Conservation (phyloP, 1,284 basidiomycete species). For the Malassezia slooffiae region DNA sequence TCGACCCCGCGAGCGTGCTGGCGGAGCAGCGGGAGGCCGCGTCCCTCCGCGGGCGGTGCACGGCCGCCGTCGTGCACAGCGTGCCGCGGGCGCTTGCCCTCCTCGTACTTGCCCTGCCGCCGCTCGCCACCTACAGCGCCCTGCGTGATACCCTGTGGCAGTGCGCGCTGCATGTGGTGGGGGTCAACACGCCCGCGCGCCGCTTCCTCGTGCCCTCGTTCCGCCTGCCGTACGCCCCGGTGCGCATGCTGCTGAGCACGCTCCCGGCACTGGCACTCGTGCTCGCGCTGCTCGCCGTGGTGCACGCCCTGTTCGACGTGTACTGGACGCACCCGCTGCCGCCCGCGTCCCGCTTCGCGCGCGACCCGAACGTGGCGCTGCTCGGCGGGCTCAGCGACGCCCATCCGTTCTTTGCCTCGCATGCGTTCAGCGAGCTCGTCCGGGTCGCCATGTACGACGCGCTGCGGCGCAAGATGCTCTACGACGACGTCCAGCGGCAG, state of each 20-base stretch:
- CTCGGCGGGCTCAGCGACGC: slow-evolving; percentile 25
- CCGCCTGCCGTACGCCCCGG: slow-evolving; percentile 19
- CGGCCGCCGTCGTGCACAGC: slow-evolving; percentile 15
- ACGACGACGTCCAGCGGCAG: slow-evolving; percentile 23
- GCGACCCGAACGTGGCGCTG: slow-evolving; percentile 21
- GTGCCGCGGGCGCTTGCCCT: slow-evolving; percentile 9
- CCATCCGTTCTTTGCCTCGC: slow-evolving; percentile 25
- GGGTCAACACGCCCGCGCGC: slow-evolving; percentile 19
- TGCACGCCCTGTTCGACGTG: slow-evolving; percentile 27
- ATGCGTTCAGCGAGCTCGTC: slow-evolving; percentile 23
- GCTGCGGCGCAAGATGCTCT: slow-evolving; percentile 17
- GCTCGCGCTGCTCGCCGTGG: slow-evolving; percentile 15
- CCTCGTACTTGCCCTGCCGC: not conserved
- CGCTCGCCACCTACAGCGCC: slow-evolving; percentile 13
- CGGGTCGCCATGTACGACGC: slow-evolving; percentile 17
- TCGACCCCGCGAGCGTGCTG: slow-evolving; percentile 11
- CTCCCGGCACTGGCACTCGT: slow-evolving; percentile 15
- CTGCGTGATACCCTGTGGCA: slow-evolving; percentile 25
- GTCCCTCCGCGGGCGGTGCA: slow-evolving; percentile 14
- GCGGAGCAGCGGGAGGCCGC: not conserved
- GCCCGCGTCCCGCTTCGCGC: slow-evolving; percentile 15
- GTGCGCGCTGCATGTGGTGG: slow-evolving; percentile 19
- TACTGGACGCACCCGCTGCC: slow-evolving; percentile 30
- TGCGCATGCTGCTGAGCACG: slow-evolving; percentile 6
- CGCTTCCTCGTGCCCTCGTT: slow-evolving; percentile 29